Evolutionary conservation across 495 filamentous ascomycete genomes (phyloP), one percentile per base, ranked within the genome.

Genomic region (Penicillium canariense): DNA sequence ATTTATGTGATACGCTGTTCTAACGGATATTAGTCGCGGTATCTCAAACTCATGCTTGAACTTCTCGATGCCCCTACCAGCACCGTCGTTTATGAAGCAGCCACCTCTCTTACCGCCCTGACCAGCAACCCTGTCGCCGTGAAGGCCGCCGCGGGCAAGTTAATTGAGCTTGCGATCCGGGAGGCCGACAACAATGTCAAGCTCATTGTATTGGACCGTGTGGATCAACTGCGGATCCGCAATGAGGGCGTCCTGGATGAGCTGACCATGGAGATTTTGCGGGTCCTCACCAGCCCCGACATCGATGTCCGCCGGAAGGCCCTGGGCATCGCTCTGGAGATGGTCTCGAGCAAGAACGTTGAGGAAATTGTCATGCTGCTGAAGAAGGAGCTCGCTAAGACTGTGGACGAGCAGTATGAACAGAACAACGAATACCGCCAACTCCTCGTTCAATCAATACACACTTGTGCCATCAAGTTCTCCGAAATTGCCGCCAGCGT

Each of bases 101-200:
- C 95, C n/a, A 96, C 92, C 9, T 95, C 91, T n/a, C 77, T 97
- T 50, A 97, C 93, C 17, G 84, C 91, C 6, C 81, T 99, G 18
- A 97, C 95, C 14, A 95, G 83, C 70, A 99, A 97, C 72, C 93
- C 95, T 8, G 94, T 97, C 34, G 95, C 93, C 34, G 93, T 99
- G 40, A 99, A 97, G 71, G 95, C 95, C 35, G 93, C 95, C 14
- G 95, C 95, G 4, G 80, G 81, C 44, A 99, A 99, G 68, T 93
- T 97, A 69, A 96, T 96, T 51, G 95, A 99, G 67, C 84, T 99
- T 1, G 88, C 87, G 58, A 97, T 98, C 65, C 93, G 92, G 72
- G 94, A 97, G 71, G 87, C 94, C 3, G 94, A 98, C 67, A 98
- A 98, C 77, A 98, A 98, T 65, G 95, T 98, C 52, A 98, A 97